phyloP scores from a whole-genome alignment of 129 eudicot genomes.

The Saposhnikovia divaricata region DNA sequence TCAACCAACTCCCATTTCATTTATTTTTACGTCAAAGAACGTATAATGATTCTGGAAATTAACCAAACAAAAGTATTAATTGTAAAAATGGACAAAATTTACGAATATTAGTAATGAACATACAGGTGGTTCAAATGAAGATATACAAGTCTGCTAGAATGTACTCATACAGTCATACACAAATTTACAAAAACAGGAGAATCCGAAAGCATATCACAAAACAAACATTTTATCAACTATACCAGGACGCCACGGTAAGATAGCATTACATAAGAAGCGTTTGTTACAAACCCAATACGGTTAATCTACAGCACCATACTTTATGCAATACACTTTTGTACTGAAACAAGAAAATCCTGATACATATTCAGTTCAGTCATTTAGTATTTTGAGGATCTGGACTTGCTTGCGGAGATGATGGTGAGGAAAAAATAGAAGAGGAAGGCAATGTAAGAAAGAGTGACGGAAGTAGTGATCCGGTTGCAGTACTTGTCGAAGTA shows the following conservation, averaged over 20 bases:
- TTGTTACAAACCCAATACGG: not conserved
- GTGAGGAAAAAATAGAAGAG: not conserved
- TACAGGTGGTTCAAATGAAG: not conserved
- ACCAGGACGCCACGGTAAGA: not conserved
- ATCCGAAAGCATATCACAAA: not conserved
- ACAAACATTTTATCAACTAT: not conserved
- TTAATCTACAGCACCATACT: not conserved
- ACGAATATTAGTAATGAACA: too few relatives aligned
- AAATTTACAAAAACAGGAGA: too few relatives aligned
- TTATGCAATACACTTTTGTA: not conserved
- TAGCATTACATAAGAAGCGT: not conserved
- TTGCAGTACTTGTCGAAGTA: constrained; percentile 3
- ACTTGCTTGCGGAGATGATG: not conserved
- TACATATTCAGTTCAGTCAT: not conserved
- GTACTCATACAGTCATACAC: not conserved
- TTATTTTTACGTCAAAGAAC: not conserved
- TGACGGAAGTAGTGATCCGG: not conserved
- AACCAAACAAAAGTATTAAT: not conserved
- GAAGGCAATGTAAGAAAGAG: not conserved
- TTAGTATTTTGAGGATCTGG: not conserved
- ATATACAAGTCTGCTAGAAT: not conserved
- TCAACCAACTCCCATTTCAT: not conserved
- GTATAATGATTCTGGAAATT: not conserved
- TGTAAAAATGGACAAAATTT: too few relatives aligned
- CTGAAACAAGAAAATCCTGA: not conserved